A percentile compares a stretch with the other conserved stretches of the same genome.
phyloP scores from a whole-genome alignment of 2,329 filamentous ascomycete genomes.

The Hypoxylon rubiginosum region DNA sequence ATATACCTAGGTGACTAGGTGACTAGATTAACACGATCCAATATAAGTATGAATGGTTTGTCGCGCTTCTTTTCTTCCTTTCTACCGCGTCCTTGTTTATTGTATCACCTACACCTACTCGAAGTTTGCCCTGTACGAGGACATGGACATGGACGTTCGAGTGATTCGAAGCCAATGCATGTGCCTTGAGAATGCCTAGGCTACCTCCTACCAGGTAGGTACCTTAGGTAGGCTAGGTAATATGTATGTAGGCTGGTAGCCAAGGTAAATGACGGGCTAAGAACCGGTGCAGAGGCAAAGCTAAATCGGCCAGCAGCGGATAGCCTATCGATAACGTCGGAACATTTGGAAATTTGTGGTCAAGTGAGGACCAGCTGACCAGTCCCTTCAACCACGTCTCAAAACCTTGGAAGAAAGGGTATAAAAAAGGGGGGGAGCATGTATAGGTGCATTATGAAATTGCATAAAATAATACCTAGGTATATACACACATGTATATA shows the following conservation, averaged over 20 bases:
- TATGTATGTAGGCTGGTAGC: too few species aligned
- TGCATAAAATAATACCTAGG: constrained; percentile 9
- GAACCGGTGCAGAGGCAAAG: background rate
- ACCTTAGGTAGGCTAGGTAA: background rate
- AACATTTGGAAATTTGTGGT: constrained; percentile 22
- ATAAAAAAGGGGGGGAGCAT: background rate
- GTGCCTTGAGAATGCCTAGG: constrained; percentile 22
- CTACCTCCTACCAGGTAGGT: background rate
- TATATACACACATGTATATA: background rate
- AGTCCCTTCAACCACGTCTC: constrained; percentile 11
- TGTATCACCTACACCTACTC: constrained; percentile 22
- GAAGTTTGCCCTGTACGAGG: constrained; percentile 24
- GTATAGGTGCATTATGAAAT: constrained; percentile 12
- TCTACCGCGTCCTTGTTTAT: constrained; percentile 33
- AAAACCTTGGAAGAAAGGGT: constrained; percentile 25
- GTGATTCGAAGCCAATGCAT: constrained; percentile 32
- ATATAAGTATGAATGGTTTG: constrained; percentile 4
- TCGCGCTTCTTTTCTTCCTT: constrained; percentile 32
- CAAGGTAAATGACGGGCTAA: background rate
- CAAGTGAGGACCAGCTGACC: constrained; percentile 29
- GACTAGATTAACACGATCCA: too few species aligned
- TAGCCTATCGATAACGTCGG: constrained; percentile 43
- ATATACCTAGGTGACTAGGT: background rate
- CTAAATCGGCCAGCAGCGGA: constrained; percentile 29
- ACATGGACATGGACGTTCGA: constrained; percentile 20